Base-by-base conservation (phyloP, 2,329 filamentous ascomycete genomes). In the Beauveria brongniartii region DNA sequence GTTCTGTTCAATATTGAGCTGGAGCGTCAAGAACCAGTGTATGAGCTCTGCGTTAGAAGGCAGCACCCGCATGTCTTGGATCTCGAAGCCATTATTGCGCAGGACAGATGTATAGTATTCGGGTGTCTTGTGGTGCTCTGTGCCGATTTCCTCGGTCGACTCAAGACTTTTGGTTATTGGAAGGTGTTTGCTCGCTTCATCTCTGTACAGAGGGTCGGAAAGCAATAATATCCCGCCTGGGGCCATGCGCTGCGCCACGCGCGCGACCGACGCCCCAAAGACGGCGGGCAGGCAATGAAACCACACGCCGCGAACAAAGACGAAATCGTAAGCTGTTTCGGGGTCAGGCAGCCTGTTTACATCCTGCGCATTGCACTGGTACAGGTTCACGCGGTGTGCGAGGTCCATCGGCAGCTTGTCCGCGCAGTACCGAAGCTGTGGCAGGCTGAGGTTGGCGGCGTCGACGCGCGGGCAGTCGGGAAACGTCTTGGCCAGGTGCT, bases 381-480 rank as follows among this genome's bases (percentile, higher is more conserved):
- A n/a, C n/a, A n/a, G n/a, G n/a, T n/a, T n/a, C n/a, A n/a, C n/a
- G n/a, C n/a, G n/a, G n/a, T n/a, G n/a, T n/a, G n/a, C n/a, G n/a
- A n/a, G n/a, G n/a, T n/a, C n/a, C n/a, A n/a, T n/a, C n/a, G n/a
- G n/a, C n/a, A n/a, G n/a, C n/a, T n/a, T n/a, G n/a, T n/a, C n/a
- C n/a, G n/a, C n/a, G n/a, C n/a, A n/a, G n/a, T n/a, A n/a, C n/a
- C n/a, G n/a, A n/a, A n/a, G n/a, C n/a, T n/a, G n/a, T n/a, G n/a
- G n/a, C n/a, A n/a, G n/a, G n/a, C 44, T 61, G 59, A 61, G 56
- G 47, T 61, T 61, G 53, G 44, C 48, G 20, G 59, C 59, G 28
- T 61, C 59, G 53, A 61, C 57, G 59, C 52, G 26, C 26, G n/a
- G 52, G 46, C 59, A 61, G 26, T 61, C 59, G 8, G 52, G 43